Evolutionary conservation across 2,329 filamentous ascomycete genomes (phyloP).

Genomic region (Diaporthe destruens): DNA sequence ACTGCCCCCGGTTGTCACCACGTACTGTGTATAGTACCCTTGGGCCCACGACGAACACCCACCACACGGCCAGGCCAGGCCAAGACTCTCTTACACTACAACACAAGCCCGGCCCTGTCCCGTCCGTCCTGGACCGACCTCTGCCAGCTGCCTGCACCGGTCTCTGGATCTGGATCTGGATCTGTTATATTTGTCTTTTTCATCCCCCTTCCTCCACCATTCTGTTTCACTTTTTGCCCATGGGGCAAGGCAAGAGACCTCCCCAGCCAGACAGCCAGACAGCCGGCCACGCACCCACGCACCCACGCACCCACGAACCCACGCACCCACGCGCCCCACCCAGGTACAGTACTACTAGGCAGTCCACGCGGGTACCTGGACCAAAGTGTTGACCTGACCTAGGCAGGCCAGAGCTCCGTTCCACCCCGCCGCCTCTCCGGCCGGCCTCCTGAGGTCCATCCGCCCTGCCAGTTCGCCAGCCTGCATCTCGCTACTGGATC

Average conservation of each 20-base stretch:
- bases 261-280: background rate
- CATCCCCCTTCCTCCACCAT: constrained; percentile 13
- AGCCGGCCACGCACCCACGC: no score
- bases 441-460: constrained; percentile 8
- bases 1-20: background rate
- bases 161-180: constrained; percentile 10
- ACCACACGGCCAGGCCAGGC: constrained; percentile 10
- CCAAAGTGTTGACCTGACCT: background rate
- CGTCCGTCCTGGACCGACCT: background rate
- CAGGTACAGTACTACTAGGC: no score
- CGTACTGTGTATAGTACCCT: background rate
- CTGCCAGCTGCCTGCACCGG: background rate
- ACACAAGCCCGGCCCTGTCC: background rate
- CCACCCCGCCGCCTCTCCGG: constrained; percentile 25
- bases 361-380: no score
- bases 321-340: no score
- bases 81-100: constrained; percentile 15
- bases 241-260: no score
- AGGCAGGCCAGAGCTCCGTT: constrained; percentile 5
- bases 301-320: no score
- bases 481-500: constrained; percentile 24
- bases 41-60: constrained; percentile 23
- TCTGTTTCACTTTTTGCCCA: constrained; percentile 3
- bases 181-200: background rate
- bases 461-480: constrained; percentile 6